phyloP scores from a whole-genome alignment of 495 filamentous ascomycete genomes.

The Talaromyces trachyspermus region DNA sequence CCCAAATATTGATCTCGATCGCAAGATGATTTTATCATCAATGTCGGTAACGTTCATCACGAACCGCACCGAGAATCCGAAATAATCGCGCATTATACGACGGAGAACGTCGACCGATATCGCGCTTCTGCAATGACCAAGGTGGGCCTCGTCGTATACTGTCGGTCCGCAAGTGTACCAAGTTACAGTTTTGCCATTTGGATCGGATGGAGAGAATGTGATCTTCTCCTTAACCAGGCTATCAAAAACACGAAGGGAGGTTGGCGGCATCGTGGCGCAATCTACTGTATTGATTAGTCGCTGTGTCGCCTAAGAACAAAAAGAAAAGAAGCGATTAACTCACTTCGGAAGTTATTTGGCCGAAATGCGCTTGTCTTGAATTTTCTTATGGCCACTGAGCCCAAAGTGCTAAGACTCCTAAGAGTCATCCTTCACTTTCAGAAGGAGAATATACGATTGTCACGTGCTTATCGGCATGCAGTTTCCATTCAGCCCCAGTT shows the following conservation, averaged over 20 bases:
- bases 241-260: neutral
- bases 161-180: constrained; percentile 94
- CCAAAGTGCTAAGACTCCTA: neutral
- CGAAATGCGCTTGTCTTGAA: neutral
- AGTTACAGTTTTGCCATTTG: constrained; percentile 55
- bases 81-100: constrained; percentile 77
- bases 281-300: neutral
- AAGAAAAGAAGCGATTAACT: neutral
- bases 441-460: no score
- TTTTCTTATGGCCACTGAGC: neutral
- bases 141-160: constrained; percentile 82
- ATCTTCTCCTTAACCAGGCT: neutral
- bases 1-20: neutral
- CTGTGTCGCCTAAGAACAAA: neutral
- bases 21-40: constrained; percentile 61
- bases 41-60: constrained; percentile 96
- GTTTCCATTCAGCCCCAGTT: no score
- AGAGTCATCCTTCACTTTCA: no score
- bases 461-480: no score
- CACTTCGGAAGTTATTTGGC: neutral
- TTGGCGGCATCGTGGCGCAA: neutral
- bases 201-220: constrained; percentile 20
- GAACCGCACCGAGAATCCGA: constrained; percentile 76
- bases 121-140: constrained; percentile 92
- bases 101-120: constrained; percentile 87